Evolutionary conservation across 352 stramenopile species (phyloP).

Genomic region (Phytopythium kandeliae): DNA sequence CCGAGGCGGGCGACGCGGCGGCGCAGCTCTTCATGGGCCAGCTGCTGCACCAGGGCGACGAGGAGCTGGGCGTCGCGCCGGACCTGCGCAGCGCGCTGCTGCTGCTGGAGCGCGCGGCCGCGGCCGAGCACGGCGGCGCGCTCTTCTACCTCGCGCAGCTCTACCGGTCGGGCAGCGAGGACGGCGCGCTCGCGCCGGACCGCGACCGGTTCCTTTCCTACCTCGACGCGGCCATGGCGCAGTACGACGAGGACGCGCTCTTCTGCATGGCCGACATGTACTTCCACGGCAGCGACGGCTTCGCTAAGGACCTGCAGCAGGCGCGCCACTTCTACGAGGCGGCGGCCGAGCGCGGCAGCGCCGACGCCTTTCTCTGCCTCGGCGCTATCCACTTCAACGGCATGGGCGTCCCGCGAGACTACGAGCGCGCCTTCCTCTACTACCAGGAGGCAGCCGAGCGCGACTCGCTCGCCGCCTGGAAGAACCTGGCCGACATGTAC

Average conservation of each 20-base stretch:
- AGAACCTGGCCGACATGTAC: conserved; percentile 88
- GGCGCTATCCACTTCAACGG: conserved; percentile 79
- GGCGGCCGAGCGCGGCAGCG: conserved; percentile 55
- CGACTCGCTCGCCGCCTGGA: conserved; percentile 83
- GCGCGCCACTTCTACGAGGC: conserved; percentile 63
- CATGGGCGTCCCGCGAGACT: conserved; percentile 61
- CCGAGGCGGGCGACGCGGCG: conserved; percentile 67
- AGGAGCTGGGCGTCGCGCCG: conserved; percentile 56
- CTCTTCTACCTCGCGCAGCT: conserved; percentile 83
- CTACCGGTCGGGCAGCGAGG: conserved; percentile 75
- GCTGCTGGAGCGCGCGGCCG: conserved; percentile 72
- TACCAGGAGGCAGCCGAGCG: conserved; percentile 83
- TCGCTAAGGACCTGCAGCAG: conserved; percentile 65
- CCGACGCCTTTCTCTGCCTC: conserved; percentile 76
- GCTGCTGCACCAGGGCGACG: conserved; percentile 68
- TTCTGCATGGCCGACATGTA: conserved; percentile 88
- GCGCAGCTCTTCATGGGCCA: conserved; percentile 87
- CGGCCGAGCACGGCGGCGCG: conserved; percentile 62
- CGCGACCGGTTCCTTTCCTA: conserved; percentile 53
- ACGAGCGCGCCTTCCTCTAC: conserved; percentile 75
- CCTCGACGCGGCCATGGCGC: conserved; percentile 56
- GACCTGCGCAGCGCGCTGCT: conserved; percentile 62
- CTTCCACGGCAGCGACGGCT: conserved; percentile 76
- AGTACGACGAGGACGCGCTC: conserved; percentile 59
- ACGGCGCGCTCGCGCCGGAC: conserved; percentile 36